Conservation (phyloP, 164 flowering plant species). For the Annona squamosa region DNA sequence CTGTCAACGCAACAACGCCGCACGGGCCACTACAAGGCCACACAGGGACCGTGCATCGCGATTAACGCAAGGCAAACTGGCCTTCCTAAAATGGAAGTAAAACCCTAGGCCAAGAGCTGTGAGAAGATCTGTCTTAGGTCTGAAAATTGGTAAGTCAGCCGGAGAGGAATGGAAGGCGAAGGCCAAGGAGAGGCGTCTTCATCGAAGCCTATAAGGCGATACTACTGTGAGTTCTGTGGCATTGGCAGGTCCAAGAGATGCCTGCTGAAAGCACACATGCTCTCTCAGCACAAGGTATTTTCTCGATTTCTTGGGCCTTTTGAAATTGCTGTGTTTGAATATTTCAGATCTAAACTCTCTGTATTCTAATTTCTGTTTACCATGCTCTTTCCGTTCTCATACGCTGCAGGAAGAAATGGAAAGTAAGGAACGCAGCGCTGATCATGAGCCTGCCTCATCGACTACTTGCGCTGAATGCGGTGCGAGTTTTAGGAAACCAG, state of each 20-base stretch:
- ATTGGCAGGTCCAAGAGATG: conserved; percentile 24
- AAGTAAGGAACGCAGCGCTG: conserved; percentile 11
- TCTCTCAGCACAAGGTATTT: conserved; percentile 19
- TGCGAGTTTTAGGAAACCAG: conserved; percentile 61
- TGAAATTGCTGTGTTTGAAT: not conserved
- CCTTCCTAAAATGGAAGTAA: too few relatives aligned
- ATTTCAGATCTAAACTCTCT: too few relatives aligned
- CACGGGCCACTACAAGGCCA: too few relatives aligned
- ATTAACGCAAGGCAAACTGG: too few relatives aligned
- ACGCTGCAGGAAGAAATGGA: conserved; percentile 31
- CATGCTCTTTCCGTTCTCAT: not conserved
- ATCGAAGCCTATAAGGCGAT: conserved; percentile 12
- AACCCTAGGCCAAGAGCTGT: too few relatives aligned
- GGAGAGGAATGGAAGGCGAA: not conserved
- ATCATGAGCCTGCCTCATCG: conserved; percentile 11
- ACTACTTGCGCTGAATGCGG: conserved; percentile 72
- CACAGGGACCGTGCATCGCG: too few relatives aligned
- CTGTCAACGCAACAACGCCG: too few relatives aligned
- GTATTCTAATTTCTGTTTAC: not conserved
- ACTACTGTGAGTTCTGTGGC: conserved; percentile 21
- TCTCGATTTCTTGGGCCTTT: not conserved
- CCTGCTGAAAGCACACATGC: conserved; percentile 16
- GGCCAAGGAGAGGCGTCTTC: not conserved
- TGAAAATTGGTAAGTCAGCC: too few relatives aligned
- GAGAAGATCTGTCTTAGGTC: too few relatives aligned